Base-by-base conservation (phyloP, 352 stramenopile genomes). In the Thraustotheca clavata region DNA sequence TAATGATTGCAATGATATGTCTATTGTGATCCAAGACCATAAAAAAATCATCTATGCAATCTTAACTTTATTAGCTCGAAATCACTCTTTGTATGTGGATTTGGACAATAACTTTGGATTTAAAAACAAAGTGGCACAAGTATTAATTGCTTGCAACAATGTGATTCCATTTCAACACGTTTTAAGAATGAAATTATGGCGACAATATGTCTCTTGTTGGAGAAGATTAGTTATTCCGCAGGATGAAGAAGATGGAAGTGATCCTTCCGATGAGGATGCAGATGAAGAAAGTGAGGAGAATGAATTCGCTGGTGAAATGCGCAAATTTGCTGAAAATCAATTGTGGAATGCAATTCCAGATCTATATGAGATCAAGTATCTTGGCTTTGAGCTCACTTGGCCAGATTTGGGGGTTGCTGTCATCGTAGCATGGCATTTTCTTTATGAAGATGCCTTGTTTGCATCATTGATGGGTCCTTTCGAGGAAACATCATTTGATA, bases 361-460 rank as follows among this genome's bases (percentile, higher is more conserved):
- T 24, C 9, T 22, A 14, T 55, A 41, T 26, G 36, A 18, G 31
- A 14, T 54, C 3, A 65, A 65, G 26, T 65, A 65, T 46, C 22
- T 65, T 14, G 27, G 38, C 1, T 31, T 31, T 31, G 38, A 65
- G 20, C 57, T 43, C 4, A 18, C 35, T 16, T 39, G 57, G 27
- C 26, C 57, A 14, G 57, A 65, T 32, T 8, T 35, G 38, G 57
- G 57, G 26, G 11, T 65, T n/a, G 57, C 38, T 35, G 57, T 65
- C 14, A 18, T 55, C 4, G 57, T 46, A 11, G 11, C 38, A 7
- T 54, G 35, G 35, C 11, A 27, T 24, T 54, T 40, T 32, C 16
- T 22, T 40, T 27, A n/a, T n/a, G 35, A 4, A 4, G 1, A 14
- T 11, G 11, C 43, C 9, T 31, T 18, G 24, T 52, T 24, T 24